Evolutionary conservation across 192 early-diverging fungal species (phyloP).

Genomic region (Podila clonocystis): DNA sequence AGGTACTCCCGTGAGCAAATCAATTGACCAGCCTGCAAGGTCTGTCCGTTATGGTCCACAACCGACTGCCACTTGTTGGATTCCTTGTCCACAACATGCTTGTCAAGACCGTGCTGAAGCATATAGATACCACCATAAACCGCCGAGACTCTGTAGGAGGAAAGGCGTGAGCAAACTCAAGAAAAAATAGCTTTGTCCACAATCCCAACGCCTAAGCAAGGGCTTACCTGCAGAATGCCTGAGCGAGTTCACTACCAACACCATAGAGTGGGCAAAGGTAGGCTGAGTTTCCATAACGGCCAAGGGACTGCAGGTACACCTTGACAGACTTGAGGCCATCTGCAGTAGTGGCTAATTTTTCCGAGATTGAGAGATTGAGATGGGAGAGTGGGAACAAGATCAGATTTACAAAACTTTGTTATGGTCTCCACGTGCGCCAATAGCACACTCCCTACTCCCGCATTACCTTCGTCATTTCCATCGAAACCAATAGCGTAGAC

Average conservation of each 20-base stretch:
- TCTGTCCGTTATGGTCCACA: conserved; percentile 49
- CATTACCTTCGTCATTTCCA: conserved; percentile 44
- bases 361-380: neutral
- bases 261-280: conserved; percentile 90
- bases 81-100: conserved; percentile 51
- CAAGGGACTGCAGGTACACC: conserved; percentile 79
- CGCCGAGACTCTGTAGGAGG: conserved; percentile 72
- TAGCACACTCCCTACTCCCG: neutral
- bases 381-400: neutral
- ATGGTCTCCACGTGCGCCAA: neutral
- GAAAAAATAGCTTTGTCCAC: no score
- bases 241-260: conserved; percentile 86
- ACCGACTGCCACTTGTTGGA: conserved; percentile 55
- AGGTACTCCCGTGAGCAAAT: conserved; percentile 67
- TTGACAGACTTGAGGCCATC: conserved; percentile 77
- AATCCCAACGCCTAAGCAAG: no score
- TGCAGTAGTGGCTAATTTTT: conserved; percentile 54
- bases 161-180: neutral
- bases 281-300: conserved; percentile 85
- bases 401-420: neutral
- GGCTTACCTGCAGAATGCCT: conserved; percentile 84
- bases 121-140: conserved; percentile 94
- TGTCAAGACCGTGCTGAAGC: conserved; percentile 63
- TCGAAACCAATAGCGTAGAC: conserved; percentile 71
- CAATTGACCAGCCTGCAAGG: conserved; percentile 56